phyloP scores from a whole-genome alignment of 345 rosid genomes.

The Rhizophora mangle region DNA sequence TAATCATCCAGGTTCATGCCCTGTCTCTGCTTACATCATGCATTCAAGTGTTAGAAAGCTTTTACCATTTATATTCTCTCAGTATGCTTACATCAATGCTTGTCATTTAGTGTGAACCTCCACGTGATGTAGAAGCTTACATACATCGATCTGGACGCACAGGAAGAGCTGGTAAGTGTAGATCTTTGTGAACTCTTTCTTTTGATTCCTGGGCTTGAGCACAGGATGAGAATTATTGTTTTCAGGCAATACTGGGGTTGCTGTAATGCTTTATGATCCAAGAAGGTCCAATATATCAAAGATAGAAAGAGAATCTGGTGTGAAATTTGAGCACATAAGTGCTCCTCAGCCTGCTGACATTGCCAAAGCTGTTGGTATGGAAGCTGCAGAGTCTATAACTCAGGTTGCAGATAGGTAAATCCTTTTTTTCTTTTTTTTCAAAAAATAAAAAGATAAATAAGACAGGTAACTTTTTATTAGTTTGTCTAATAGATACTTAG shows the following conservation, averaged over 20 bases:
- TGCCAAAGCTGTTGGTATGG: slow-evolving; percentile 77
- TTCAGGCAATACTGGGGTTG: slow-evolving; percentile 89
- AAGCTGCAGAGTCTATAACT: slow-evolving; percentile 66
- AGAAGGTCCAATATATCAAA: slow-evolving; percentile 64
- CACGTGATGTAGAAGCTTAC: slow-evolving; percentile 94
- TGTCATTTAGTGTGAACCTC: slow-evolving; percentile 82
- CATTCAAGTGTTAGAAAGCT: not conserved
- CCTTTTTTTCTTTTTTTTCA: too few species aligned
- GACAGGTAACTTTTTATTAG: not conserved
- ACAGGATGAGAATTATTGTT: not conserved
- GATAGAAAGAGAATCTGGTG: slow-evolving; percentile 85
- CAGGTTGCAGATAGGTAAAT: slow-evolving; percentile 87
- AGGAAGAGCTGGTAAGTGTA: slow-evolving; percentile 83
- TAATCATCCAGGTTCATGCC: slow-evolving; percentile 80
- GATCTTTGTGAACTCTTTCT: not conserved
- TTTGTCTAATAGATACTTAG: not conserved
- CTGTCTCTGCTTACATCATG: not conserved
- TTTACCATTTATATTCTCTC: not conserved
- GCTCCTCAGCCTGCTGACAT: slow-evolving; percentile 87
- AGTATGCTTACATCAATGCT: slow-evolving; percentile 6
- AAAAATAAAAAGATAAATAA: too few species aligned
- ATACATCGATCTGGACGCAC: slow-evolving; percentile 99
- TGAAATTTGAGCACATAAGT: slow-evolving; percentile 78
- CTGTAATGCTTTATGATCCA: slow-evolving; percentile 92
- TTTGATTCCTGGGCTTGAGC: slow-evolving; percentile 10